Evolutionary conservation across 1,284 basidiomycete species (phyloP), one percentile per base, ranked within the genome.

Genomic region (Ganoderma resinaceum): DNA sequence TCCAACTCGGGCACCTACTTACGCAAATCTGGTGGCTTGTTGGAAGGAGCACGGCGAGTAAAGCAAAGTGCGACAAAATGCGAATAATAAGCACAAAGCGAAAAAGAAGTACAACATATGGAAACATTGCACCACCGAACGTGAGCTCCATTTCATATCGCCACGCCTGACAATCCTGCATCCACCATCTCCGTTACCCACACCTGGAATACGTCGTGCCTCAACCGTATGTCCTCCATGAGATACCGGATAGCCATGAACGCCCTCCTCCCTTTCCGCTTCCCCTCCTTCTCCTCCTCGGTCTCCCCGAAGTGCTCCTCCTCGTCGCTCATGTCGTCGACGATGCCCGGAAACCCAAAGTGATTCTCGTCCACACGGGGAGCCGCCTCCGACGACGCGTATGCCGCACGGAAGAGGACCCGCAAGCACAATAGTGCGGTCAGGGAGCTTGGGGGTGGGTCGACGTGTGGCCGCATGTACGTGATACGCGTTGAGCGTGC

Each of bases 121-220:
- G 14, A 33, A 55, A 31, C 29, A 55, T 29, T 31, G 12, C 16
- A 18, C 23, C 52, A 20, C 46, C 8, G 18, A 20, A 4, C 4
- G 12, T 20, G 40, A 35, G n/a, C 46, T 12, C 35, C 43, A 38
- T 16, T 14, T 59, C 8, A 40, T 26, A 65, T 63, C 8, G 76
- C 75, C 29, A 74, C 74, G 23, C 75, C 78, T n/a, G 75, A 69
- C 26, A 78, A 67, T 20, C 81, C 86, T 37, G 88, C 87, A 71
- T 92, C 89, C 20, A 92, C 82, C 91, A 95, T 95, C 81, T 94
- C 93, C 26, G 84, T 83, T 53, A 95, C 84, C 93, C 93, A 95
- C 29, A 85, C 83, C 85, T 89, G 91, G 72, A 95, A 82, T 2
- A 84, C 84, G 61, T 93, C 89, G 74, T 94, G 91, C 68, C 84